A percentile compares a stretch with the other conserved stretches of the same genome.
Conservation (phyloP, 208 protist genomes). For the Acanthamoeba divionensis region DNA sequence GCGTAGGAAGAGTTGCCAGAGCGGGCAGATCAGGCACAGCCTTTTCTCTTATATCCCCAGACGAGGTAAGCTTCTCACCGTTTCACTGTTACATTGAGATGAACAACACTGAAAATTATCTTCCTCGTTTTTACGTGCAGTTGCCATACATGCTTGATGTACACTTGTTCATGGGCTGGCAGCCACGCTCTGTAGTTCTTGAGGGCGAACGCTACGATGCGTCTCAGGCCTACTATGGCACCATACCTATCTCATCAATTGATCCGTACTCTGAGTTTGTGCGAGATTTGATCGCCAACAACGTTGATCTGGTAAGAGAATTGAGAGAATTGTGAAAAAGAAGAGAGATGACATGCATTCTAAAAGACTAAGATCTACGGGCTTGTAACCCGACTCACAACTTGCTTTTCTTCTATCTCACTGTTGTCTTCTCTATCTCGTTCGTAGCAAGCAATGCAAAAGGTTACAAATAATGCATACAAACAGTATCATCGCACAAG, state of each 20-base stretch:
- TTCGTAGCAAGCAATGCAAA: not conserved
- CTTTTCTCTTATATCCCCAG: conserved; percentile 92
- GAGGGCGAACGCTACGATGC: not conserved
- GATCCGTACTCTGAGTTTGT: not conserved
- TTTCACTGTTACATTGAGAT: not conserved
- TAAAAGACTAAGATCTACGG: conserved; percentile 25
- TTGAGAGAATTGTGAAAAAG: not conserved
- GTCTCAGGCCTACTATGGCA: conserved; percentile 6
- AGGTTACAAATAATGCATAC: conserved; percentile 23
- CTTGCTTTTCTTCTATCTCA: not conserved
- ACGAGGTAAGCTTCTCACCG: conserved; percentile 89
- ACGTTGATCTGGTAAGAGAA: conserved; percentile 35
- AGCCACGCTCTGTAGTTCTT: not conserved
- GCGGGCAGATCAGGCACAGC: conserved; percentile 94
- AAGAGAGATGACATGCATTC: not conserved
- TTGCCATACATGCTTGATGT: conserved; percentile 82
- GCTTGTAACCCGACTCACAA: too few species aligned
- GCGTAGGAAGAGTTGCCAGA: conserved; percentile 97
- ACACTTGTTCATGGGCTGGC: conserved; percentile 76
- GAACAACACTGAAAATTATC: not conserved
- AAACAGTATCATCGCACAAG: conserved; percentile 28
- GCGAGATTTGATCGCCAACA: not conserved
- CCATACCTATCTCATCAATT: not conserved
- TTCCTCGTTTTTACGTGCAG: not conserved
- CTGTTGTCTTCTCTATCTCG: not conserved